phyloP scores from a whole-genome alignment of 352 stramenopile species.

The Bremia lactucae region DNA sequence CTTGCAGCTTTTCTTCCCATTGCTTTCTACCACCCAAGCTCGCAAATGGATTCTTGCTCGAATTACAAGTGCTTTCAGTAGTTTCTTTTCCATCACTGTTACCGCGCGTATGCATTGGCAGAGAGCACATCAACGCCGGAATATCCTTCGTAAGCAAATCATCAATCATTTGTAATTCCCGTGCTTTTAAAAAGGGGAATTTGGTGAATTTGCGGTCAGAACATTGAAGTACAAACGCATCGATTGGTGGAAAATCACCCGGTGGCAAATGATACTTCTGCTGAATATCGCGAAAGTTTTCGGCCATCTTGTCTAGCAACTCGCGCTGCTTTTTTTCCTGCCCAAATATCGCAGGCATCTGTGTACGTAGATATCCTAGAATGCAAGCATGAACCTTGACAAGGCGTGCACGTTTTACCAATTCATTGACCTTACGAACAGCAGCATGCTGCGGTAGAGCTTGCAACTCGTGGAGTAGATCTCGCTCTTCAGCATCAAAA shows the following conservation, averaged over 20 bases:
- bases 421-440: constrained; percentile 89
- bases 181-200: constrained; percentile 89
- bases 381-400: constrained; percentile 96
- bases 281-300: constrained; percentile 95
- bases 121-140: constrained; percentile 82
- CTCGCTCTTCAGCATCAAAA: constrained; percentile 94
- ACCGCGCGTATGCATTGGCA: constrained; percentile 40
- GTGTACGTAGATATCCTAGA: constrained; percentile 91
- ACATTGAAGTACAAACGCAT: constrained; percentile 81
- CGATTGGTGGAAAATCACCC: constrained; percentile 90
- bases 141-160: constrained; percentile 96
- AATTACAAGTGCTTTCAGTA: not conserved
- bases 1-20: constrained; percentile 60
- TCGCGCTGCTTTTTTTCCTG: constrained; percentile 96
- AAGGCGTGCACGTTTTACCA: constrained; percentile 92
- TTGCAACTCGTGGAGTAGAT: constrained; percentile 95
- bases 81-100: constrained; percentile 7
- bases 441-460: constrained; percentile 93
- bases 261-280: constrained; percentile 94
- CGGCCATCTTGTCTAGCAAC: constrained; percentile 89
- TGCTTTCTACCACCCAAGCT: constrained; percentile 22
- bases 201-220: constrained; percentile 84
- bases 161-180: constrained; percentile 95
- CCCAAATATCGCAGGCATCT: constrained; percentile 96
- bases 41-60: constrained; percentile 19